Percentiles rank a stretch among this genome's conserved stretches.
Evolutionary conservation across 768 basidiomycete genomes (phyloP).

Genomic region (Lactifluus subvellereus): DNA sequence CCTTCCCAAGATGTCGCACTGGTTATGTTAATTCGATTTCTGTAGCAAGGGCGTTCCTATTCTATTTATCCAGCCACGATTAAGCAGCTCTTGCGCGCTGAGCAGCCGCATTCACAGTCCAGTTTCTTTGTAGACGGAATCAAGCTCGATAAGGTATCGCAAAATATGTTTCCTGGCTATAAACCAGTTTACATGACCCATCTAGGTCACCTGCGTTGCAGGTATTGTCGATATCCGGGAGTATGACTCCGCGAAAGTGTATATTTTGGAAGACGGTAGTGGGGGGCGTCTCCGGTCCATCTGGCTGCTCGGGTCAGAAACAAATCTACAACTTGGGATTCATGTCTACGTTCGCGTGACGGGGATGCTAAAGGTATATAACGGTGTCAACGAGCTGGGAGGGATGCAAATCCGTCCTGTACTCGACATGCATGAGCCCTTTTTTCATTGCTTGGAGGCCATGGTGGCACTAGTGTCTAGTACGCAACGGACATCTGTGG

Average conservation of each 20-base stretch:
- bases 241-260: conserved; percentile 14
- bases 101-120: conserved; percentile 5
- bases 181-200: not conserved
- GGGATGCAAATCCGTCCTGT: conserved; percentile 36
- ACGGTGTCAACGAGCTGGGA: conserved; percentile 39
- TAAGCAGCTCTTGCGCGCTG: conserved; percentile 44
- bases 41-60: not conserved
- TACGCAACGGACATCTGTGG: conserved; percentile 29
- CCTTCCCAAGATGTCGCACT: not conserved
- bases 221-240: conserved; percentile 29
- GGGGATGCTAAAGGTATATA: conserved; percentile 23
- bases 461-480: conserved; percentile 36
- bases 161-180: not conserved
- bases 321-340: not conserved
- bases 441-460: conserved; percentile 42
- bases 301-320: not conserved
- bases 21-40: not conserved
- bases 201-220: conserved; percentile 49
- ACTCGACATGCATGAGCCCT: conserved; percentile 42
- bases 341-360: conserved; percentile 14
- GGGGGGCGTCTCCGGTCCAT: conserved; percentile 19
- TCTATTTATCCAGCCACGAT: conserved; percentile 48
- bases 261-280: conserved; percentile 37
- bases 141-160: conserved; percentile 12
- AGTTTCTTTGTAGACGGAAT: conserved; percentile 16